phyloP scores from a whole-genome alignment of 225 moss, liverwort and hornwort species.

The Anthoceros angustus region DNA sequence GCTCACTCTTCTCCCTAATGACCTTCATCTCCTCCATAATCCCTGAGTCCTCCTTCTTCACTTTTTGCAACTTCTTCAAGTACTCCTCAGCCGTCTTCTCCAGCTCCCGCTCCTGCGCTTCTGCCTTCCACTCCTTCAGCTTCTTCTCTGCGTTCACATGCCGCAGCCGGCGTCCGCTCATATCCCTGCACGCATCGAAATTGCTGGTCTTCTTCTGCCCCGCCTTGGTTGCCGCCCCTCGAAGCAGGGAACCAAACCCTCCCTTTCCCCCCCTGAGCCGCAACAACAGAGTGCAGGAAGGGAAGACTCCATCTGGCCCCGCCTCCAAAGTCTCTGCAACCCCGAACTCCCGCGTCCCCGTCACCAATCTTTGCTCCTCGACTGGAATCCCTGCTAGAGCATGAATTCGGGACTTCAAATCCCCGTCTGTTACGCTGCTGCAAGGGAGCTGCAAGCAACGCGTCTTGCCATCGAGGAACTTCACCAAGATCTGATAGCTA shows the following conservation, averaged over 20 bases:
- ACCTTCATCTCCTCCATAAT: constrained; percentile 52
- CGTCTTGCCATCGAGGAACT: constrained; percentile 51
- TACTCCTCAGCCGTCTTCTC: constrained; percentile 74
- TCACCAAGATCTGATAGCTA: constrained; percentile 39
- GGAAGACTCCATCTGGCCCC: constrained; percentile 25
- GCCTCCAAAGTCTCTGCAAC: constrained; percentile 20
- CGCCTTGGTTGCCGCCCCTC: constrained; percentile 86
- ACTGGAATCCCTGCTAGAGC: constrained; percentile 31
- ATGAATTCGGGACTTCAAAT: constrained; percentile 27
- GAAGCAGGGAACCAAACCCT: constrained; percentile 71
- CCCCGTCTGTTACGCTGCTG: constrained; percentile 19
- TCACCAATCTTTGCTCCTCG: constrained; percentile 33
- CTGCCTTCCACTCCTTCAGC: constrained; percentile 81
- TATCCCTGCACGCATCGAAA: constrained; percentile 94
- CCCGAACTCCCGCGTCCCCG: constrained; percentile 37
- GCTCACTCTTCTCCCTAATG: constrained; percentile 44
- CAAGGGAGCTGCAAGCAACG: constrained; percentile 42
- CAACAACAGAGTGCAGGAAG: constrained; percentile 48
- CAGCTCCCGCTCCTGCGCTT: constrained; percentile 70
- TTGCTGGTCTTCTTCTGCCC: constrained; percentile 96
- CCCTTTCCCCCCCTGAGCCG: constrained; percentile 81
- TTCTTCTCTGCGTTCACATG: constrained; percentile 96
- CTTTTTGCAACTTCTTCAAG: constrained; percentile 63
- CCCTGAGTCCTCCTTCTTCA: constrained; percentile 62
- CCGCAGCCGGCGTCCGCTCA: constrained; percentile 85